Conservation (phyloP, 805 yeast genomes). For the Candida manassasensis region DNA sequence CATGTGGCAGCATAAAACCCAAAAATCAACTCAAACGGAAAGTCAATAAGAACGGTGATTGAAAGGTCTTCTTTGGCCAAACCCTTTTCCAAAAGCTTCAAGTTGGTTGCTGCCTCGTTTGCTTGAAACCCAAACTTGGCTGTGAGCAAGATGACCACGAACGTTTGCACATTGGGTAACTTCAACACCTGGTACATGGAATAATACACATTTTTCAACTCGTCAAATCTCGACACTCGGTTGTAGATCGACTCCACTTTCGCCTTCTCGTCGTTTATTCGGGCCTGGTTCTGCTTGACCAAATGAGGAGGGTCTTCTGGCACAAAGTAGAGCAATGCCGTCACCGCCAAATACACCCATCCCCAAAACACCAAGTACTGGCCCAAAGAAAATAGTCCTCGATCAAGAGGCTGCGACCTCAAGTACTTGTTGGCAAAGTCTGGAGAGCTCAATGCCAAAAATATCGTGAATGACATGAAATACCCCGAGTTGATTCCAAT, state of each 20-base stretch:
- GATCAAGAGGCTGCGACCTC: constrained; percentile 52
- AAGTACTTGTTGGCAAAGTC: constrained; percentile 88
- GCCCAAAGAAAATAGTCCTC: constrained; percentile 68
- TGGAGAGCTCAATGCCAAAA: constrained; percentile 83
- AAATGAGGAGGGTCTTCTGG: constrained; percentile 68
- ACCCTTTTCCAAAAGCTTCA: constrained; percentile 86
- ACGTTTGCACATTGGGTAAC: constrained; percentile 65
- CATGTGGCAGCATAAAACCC: constrained; percentile 95
- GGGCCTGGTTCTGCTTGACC: constrained; percentile 25
- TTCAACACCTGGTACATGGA: constrained; percentile 68
- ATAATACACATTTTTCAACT: constrained; percentile 51
- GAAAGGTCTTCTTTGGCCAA: constrained; percentile 91
- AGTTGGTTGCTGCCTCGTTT: constrained; percentile 91
- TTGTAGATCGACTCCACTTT: constrained; percentile 25
- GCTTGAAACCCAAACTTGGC: constrained; percentile 93
- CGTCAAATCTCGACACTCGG: constrained; percentile 13
- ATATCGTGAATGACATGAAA: constrained; percentile 85
- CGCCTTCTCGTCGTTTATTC: constrained; percentile 23
- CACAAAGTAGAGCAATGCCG: constrained; percentile 51
- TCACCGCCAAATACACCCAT: constrained; percentile 64
- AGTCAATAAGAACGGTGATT: constrained; percentile 85
- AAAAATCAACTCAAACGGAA: constrained; percentile 91
- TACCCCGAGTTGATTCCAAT: constrained; percentile 93
- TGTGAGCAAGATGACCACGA: constrained; percentile 68
- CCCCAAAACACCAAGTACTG: constrained; percentile 81